Conservation (phyloP, 257 asterid genomes). For the Oldenlandia corymbosa region DNA sequence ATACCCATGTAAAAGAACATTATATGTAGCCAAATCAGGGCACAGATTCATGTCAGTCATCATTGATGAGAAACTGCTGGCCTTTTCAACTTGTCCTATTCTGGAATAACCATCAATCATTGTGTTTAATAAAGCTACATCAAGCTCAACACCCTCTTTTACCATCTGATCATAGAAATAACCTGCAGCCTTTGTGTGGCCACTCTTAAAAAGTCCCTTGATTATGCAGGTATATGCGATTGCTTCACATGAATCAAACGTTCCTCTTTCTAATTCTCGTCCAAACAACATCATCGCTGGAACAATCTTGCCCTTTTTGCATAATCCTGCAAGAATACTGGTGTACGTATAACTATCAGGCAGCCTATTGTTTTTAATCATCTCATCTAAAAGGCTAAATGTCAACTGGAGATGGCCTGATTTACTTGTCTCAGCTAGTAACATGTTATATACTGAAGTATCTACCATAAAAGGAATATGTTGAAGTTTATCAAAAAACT, state of each 20-base stretch:
- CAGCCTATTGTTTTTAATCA: constrained; percentile 48
- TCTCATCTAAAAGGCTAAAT: constrained; percentile 46
- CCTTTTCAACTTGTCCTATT: constrained; percentile 40
- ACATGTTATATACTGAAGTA: constrained; percentile 49
- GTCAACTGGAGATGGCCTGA: constrained; percentile 44
- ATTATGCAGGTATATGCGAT: constrained; percentile 57
- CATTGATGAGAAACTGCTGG: constrained; percentile 29
- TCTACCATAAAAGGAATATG: constrained; percentile 39
- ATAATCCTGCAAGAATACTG: constrained; percentile 53
- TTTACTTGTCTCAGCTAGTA: constrained; percentile 51
- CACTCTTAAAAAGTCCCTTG: constrained; percentile 63
- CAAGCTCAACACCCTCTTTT: constrained; percentile 40
- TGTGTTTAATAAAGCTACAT: constrained; percentile 53
- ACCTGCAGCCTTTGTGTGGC: constrained; percentile 53
- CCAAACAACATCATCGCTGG: constrained; percentile 58
- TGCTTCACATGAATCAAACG: constrained; percentile 39
- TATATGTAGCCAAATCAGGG: constrained; percentile 66
- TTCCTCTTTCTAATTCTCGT: constrained; percentile 40
- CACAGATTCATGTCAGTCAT: constrained; percentile 30
- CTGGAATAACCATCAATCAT: constrained; percentile 70
- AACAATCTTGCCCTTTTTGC: constrained; percentile 57
- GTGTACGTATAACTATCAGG: constrained; percentile 63
- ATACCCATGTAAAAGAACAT: constrained; percentile 68
- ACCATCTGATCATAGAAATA: constrained; percentile 55
- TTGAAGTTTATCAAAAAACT: constrained; percentile 46